A percentile compares a stretch with the other conserved stretches of the same genome.
phyloP scores from a whole-genome alignment of 139 green algal species.

The Chlorella ohadii region DNA sequence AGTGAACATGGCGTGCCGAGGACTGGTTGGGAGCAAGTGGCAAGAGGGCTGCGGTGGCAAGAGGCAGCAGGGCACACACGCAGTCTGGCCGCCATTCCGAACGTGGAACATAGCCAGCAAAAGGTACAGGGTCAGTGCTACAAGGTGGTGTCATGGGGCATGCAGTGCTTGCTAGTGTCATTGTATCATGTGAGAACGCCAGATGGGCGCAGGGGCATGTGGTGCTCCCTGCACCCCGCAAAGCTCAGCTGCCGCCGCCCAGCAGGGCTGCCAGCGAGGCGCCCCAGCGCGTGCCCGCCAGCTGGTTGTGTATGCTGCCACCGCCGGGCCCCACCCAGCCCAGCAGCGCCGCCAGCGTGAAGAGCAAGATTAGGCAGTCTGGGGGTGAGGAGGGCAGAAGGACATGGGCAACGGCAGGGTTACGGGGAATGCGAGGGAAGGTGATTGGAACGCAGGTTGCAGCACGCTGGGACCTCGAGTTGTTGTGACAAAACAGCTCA shows the following conservation, averaged over 20 bases:
- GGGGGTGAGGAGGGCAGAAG: background rate
- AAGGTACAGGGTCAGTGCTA: background rate
- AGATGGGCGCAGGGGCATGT: too few relatives aligned
- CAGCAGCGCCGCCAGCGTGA: constrained; percentile 25
- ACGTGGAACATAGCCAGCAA: background rate
- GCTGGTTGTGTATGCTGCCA: background rate
- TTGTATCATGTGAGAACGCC: background rate
- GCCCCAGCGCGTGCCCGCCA: background rate
- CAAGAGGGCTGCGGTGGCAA: too few relatives aligned
- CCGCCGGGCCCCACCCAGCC: constrained; percentile 3
- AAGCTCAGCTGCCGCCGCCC: background rate
- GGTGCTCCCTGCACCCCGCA: too few relatives aligned
- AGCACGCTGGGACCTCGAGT: too few relatives aligned
- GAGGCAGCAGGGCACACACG: too few relatives aligned
- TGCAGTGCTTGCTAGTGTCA: too few relatives aligned
- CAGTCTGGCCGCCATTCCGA: too few relatives aligned
- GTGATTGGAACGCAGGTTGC: background rate
- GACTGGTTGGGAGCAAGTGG: too few relatives aligned
- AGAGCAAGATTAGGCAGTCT: constrained; percentile 25
- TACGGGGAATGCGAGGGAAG: background rate
- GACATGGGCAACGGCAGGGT: background rate
- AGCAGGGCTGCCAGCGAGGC: background rate
- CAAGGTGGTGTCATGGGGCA: too few relatives aligned
- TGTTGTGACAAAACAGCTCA: too few relatives aligned
- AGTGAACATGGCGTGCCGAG: too few relatives aligned